Conservation (phyloP, 225 moss, liverwort and hornwort species). For the Polytrichum commune region DNA sequence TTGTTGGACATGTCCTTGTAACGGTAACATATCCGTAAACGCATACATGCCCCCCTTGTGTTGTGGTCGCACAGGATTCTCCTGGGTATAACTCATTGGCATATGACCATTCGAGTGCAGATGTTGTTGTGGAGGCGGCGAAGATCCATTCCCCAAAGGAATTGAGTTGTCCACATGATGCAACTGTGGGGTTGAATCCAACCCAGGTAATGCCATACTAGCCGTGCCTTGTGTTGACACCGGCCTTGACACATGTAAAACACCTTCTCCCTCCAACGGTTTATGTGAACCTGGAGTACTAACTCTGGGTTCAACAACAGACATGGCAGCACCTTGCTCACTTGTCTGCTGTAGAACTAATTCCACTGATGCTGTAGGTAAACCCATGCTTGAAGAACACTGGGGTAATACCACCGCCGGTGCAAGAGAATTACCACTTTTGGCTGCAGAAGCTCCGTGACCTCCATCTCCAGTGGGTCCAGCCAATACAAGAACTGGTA, state of each 20-base stretch:
- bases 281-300: constrained; percentile 13
- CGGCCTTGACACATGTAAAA: constrained; percentile 10
- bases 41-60: constrained; percentile 37
- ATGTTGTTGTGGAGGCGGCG: constrained; percentile 28
- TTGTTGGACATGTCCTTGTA: constrained; percentile 38
- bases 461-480: constrained; percentile 20
- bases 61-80: constrained; percentile 29
- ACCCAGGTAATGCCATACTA: constrained; percentile 15
- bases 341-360: constrained; percentile 5
- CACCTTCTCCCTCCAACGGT: constrained; percentile 20
- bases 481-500: constrained; percentile 6
- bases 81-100: constrained; percentile 12
- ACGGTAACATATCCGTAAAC: constrained; percentile 33
- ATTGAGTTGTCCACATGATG: constrained; percentile 15
- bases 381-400: constrained; percentile 12
- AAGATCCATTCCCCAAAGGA: constrained; percentile 11
- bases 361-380: constrained; percentile 18
- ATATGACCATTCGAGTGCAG: constrained; percentile 33
- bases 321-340: background rate
- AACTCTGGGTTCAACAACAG: background rate
- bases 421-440: constrained; percentile 21
- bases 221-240: constrained; percentile 20
- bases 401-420: constrained; percentile 23
- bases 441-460: constrained; percentile 22
- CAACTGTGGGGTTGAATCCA: constrained; percentile 22